A percentile compares a stretch with the other conserved stretches of the same genome.
Conservation (phyloP, 352 stramenopile genomes). For the Globisporangium emineosum region DNA sequence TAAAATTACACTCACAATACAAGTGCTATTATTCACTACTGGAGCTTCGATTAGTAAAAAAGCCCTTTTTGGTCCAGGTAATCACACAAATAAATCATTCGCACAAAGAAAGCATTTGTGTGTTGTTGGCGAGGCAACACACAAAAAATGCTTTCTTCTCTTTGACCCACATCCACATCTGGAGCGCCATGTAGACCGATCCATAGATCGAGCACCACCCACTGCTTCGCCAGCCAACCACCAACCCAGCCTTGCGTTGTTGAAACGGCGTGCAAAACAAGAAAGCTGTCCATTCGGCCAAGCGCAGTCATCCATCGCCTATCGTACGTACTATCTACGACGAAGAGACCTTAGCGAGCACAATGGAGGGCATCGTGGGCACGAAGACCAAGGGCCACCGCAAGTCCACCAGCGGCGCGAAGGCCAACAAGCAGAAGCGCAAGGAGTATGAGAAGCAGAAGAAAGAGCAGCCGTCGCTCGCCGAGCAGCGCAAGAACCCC, state of each 20-base stretch:
- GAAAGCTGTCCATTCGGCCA: neutral
- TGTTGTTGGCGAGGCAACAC: no score
- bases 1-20: no score
- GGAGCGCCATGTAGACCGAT: neutral
- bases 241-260: constrained; percentile 3
- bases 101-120: no score
- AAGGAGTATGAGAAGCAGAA: constrained; percentile 87
- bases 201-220: neutral
- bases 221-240: constrained; percentile 6
- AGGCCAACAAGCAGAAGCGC: constrained; percentile 95
- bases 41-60: no score
- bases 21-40: no score
- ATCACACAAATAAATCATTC: no score
- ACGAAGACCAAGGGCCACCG: constrained; percentile 64
- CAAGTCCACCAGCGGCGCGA: constrained; percentile 86
- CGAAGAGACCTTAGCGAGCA: neutral
- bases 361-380: constrained; percentile 29
- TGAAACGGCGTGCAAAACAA: constrained; percentile 14
- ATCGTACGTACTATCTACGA: neutral
- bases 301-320: constrained; percentile 1
- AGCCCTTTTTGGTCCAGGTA: no score
- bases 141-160: no score
- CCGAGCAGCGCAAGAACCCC: constrained; percentile 94
- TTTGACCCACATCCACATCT: neutral
- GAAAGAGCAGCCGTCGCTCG: constrained; percentile 71